Conservation (phyloP, 1,284 basidiomycete genomes). For the Moesziomyces sp. region DNA sequence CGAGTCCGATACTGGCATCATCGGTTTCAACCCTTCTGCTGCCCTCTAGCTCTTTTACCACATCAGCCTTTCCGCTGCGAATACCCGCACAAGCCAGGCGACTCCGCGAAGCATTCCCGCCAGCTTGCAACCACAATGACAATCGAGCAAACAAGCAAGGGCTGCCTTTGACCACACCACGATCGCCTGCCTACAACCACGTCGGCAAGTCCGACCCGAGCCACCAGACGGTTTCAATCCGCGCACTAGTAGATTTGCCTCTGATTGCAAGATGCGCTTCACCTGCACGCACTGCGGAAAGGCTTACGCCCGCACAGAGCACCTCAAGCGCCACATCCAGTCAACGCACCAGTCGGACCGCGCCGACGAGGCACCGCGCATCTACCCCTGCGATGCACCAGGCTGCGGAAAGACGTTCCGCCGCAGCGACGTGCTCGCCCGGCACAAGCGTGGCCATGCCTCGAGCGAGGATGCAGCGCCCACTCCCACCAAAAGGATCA, state of each 20-base stretch:
- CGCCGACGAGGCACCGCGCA: constrained; percentile 9
- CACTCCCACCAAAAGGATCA: constrained; percentile 4
- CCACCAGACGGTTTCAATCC: background rate
- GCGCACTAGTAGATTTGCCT: too few relatives aligned
- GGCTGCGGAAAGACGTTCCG: constrained; percentile 11
- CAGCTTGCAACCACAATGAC: too few relatives aligned
- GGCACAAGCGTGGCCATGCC: constrained; percentile 11
- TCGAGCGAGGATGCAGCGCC: background rate
- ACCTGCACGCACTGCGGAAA: constrained; percentile 7
- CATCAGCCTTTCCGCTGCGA: too few relatives aligned
- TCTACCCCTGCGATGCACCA: constrained; percentile 9
- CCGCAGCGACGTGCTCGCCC: constrained; percentile 6
- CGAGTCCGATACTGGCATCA: too few relatives aligned
- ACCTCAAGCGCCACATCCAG: constrained; percentile 14
- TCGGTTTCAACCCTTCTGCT: too few relatives aligned
- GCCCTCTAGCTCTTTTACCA: too few relatives aligned
- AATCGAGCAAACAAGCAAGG: too few relatives aligned
- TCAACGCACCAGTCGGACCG: constrained; percentile 6
- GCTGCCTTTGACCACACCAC: too few relatives aligned
- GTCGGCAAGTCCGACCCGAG: too few relatives aligned
- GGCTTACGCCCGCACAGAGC: constrained; percentile 10
- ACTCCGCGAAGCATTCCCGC: too few relatives aligned
- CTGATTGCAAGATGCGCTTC: constrained; percentile 3
- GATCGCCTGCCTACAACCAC: too few relatives aligned
- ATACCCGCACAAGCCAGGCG: too few relatives aligned